Base-by-base conservation (phyloP, 108 stramenopile species). In the Skeletonema costatum region DNA sequence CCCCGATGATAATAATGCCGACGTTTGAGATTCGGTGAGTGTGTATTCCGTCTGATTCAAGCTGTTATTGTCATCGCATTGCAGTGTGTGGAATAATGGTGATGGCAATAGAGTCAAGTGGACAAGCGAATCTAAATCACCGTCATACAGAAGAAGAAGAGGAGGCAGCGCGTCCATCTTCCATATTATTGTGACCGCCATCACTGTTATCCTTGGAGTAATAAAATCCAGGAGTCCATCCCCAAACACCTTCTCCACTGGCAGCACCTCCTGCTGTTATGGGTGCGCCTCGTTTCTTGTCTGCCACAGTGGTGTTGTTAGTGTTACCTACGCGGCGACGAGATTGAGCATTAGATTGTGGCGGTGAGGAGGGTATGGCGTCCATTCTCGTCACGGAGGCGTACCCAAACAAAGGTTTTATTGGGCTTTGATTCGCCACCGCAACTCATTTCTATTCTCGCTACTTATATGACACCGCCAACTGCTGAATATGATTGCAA, bases 191-290 rank as follows among this genome's bases (percentile, higher is more conserved):
- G n/a, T n/a, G n/a, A 48, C 19, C 60, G 10, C 11, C 30, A 61
- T 60, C 6, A 29, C 35, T 60, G 62, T 5, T 11, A 3, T 50
- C 53, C 10, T 10, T 32, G 16, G 60, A 38, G 21, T 42, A 39
- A 35, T 70, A 77, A 68, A 51, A 77, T 19, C 61, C 76, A 33
- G 76, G 76, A 71, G 61, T 64, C 76, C 76, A 77, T 39, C 64
- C 67, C 75, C 75, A 76, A n/a, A 35, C 41, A 14, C 62, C 60
- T 2, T 56, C 53, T 25, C 5, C 21, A 10, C 9, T 8, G 4
- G 2, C 29, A 25, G 70, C 8, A 58, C 32, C 56, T 0, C 0
- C 2, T 32, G 62, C 5, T 35, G 62, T 1, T 64, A 32, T 65
- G 32, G 58, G 58, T 12, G 70, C 58, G 36, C 68, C 68, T 33